These are phyloP conservation scores for Collybiopsis luxurians DNA, from an alignment of 768 basidiomycete genomes.

Conservation along the genomic window DNA sequence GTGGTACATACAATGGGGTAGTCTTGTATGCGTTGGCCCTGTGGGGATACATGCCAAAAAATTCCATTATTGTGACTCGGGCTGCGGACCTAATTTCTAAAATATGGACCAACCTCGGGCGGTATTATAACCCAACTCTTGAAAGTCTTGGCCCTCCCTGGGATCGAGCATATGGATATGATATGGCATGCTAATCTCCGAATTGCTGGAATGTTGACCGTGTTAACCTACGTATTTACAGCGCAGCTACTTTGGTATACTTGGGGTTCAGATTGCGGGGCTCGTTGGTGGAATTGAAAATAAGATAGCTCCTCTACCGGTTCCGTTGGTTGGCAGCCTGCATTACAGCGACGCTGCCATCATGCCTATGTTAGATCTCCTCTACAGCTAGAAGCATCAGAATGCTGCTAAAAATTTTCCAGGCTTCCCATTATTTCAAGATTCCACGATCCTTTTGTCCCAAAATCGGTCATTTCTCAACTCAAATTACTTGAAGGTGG, in stretches of 20 bases:
- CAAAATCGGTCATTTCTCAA: conserved; percentile 11
- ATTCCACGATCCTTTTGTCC: conserved; percentile 26
- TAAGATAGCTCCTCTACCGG: conserved; percentile 22
- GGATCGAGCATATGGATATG: conserved; percentile 28
- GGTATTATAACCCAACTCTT: conserved; percentile 25
- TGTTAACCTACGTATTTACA: not conserved
- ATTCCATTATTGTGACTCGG: conserved; percentile 20
- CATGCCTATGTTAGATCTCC: conserved; percentile 19
- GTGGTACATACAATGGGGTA: conserved; percentile 27
- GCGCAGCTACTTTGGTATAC: conserved; percentile 24
- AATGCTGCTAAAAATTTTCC: not conserved
- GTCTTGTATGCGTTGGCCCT: conserved; percentile 27
- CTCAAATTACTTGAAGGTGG: conserved; percentile 10
- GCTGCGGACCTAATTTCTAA: conserved; percentile 23
- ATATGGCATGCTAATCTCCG: conserved; percentile 20
- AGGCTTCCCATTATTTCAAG: conserved; percentile 24
- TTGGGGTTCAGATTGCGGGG: conserved; percentile 24
- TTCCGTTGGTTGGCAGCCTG: conserved; percentile 21
- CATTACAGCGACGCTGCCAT: conserved; percentile 25
- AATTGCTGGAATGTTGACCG: not conserved
- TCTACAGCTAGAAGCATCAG: not conserved
- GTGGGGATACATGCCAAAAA: conserved; percentile 29
- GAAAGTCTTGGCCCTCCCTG: conserved; percentile 25
- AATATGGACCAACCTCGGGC: conserved; percentile 21
- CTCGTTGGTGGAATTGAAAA: conserved; percentile 23